Conservation (phyloP, 2,329 filamentous ascomycete species). For the Calycina herbarum region DNA sequence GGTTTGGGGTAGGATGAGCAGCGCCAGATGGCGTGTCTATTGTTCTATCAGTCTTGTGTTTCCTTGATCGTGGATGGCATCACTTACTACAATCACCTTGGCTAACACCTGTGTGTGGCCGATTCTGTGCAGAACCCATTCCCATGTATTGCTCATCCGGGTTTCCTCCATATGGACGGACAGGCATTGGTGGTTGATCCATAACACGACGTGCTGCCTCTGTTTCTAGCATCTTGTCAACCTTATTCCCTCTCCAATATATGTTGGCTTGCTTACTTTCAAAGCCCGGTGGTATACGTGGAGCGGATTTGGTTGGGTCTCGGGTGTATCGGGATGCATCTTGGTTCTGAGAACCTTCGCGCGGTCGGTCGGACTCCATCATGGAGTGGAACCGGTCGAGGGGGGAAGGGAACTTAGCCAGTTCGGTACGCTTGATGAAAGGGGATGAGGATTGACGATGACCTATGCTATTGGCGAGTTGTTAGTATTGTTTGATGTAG, state of each 20-base stretch:
- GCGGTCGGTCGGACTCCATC: not conserved
- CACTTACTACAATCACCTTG: not conserved
- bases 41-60: not conserved
- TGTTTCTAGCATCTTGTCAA: not conserved
- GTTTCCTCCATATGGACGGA: too few species aligned
- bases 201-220: not conserved
- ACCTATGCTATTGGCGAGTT: not conserved
- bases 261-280: not conserved
- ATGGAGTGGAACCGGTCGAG: not conserved
- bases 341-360: not conserved
- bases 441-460: not conserved
- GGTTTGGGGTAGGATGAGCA: too few species aligned
- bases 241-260: not conserved
- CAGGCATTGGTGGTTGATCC: too few species aligned
- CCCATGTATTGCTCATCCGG: too few species aligned
- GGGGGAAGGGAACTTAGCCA: not conserved
- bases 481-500: not conserved
- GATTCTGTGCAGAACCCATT: too few species aligned
- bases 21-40: not conserved
- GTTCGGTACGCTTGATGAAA: not conserved
- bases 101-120: not conserved
- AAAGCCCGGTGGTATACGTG: not conserved
- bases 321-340: not conserved
- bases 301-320: not conserved
- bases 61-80: not conserved